Percentiles rank a stretch among this genome's conserved stretches.
Conservation (phyloP, 768 basidiomycete species). For the Rhizopogon salebrosus region DNA sequence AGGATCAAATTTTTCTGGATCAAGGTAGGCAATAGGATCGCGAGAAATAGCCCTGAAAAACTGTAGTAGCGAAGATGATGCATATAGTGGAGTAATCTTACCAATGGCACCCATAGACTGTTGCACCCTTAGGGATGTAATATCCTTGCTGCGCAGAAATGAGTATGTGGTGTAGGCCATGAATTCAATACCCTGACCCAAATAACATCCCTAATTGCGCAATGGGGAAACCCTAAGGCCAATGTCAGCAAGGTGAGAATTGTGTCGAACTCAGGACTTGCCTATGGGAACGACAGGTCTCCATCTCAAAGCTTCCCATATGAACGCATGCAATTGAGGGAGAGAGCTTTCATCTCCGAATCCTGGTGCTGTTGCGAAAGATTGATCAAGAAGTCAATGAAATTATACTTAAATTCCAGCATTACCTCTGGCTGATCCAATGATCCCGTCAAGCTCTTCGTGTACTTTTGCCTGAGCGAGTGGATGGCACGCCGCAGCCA, state of each 20-base stretch:
- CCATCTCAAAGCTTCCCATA: conserved; percentile 30
- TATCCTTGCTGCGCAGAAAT: conserved; percentile 15
- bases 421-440: conserved; percentile 32
- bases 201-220: conserved; percentile 54
- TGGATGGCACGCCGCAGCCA: conserved; percentile 49
- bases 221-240: conserved; percentile 51
- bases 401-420: not conserved
- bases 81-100: conserved; percentile 1
- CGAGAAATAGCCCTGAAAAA: conserved; percentile 39
- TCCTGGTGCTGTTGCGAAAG: conserved; percentile 24
- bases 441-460: conserved; percentile 44
- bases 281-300: conserved; percentile 20
- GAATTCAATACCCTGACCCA: conserved; percentile 25
- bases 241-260: not conserved
- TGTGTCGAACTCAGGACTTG: not conserved
- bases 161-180: conserved; percentile 17
- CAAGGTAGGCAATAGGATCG: conserved; percentile 44
- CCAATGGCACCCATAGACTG: conserved; percentile 15
- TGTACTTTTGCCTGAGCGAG: conserved; percentile 43
- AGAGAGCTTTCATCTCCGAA: conserved; percentile 27
- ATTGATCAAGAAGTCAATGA: not conserved
- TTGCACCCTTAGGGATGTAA: conserved; percentile 17
- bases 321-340: conserved; percentile 25
- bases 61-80: not conserved
- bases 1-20: conserved; percentile 50